phyloP scores from a whole-genome alignment of 345 rosid genomes.

The Turritis glabra region DNA sequence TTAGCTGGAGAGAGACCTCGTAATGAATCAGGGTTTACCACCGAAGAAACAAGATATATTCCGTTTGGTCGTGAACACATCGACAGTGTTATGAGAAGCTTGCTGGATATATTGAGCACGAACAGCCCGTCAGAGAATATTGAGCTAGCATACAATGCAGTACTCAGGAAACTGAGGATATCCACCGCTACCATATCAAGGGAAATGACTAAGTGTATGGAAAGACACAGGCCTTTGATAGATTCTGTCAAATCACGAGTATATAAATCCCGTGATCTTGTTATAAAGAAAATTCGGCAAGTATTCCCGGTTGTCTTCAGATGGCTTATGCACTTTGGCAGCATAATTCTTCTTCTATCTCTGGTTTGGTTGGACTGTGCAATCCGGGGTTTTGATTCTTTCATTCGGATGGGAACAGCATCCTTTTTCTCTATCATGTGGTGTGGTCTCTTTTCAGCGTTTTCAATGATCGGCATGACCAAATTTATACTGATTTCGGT shows the following conservation, averaged over 20 bases:
- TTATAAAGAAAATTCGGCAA: conserved; percentile 49
- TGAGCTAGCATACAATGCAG: conserved; percentile 48
- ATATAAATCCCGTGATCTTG: conserved; percentile 50
- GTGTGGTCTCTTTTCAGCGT: conserved; percentile 82
- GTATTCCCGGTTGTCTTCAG: conserved; percentile 63
- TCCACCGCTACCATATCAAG: conserved; percentile 41
- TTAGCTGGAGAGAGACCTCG: conserved; percentile 41
- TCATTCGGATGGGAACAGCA: conserved; percentile 81
- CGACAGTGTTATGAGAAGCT: conserved; percentile 40
- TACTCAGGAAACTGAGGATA: conserved; percentile 49
- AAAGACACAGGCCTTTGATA: conserved; percentile 61
- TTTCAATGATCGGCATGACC: conserved; percentile 75
- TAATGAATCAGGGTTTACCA: conserved; percentile 30
- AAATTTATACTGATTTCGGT: conserved; percentile 76
- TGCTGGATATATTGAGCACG: conserved; percentile 49
- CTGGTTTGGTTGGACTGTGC: conserved; percentile 91
- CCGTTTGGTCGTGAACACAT: conserved; percentile 41
- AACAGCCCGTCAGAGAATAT: conserved; percentile 50
- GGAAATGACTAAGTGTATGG: conserved; percentile 56
- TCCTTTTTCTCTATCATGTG: conserved; percentile 82
- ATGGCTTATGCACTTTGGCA: conserved; percentile 70
- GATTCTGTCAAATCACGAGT: conserved; percentile 40
- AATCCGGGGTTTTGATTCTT: conserved; percentile 82
- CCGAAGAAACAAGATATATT: conserved; percentile 43
- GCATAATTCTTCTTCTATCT: conserved; percentile 64